Evolutionary conservation across 164 flowering plant species (phyloP), one percentile per base, ranked within the genome.

Genomic region (Buxus sempervirens): DNA sequence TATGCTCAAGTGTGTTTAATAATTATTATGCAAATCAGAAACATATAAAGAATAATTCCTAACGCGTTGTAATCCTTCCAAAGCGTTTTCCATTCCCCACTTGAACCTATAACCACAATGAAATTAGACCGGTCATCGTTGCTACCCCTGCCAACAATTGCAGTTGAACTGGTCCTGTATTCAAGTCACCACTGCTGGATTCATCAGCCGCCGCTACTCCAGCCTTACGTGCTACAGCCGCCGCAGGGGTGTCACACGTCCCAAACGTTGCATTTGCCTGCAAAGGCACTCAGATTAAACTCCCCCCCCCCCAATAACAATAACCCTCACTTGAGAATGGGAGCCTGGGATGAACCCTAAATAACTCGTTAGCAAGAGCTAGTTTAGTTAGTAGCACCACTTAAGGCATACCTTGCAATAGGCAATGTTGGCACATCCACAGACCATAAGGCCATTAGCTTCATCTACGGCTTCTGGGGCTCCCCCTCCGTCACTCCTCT

Each of bases 401-500:
- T n/a, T n/a, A n/a, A n/a, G n/a, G n/a, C 77, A 54, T 12, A 95
- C 98, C 97, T 82, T 82, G 96, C 99, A 95, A 22, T 71, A 55
- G 63, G 83, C 79, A 49, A 95, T 83, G 72, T 70, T 83, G 67
- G 38, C 73, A 74, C 97, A 90, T 1, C 97, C 94, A 64, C 99
- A 92, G 22, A 84, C 76, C 22, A 84, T 73, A 57, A 87, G 87
- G 13, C 99, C 99, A 70, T 92, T 95, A 38, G 89, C 82, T 53
- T 76, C 73, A 78, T 95, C 97, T n/a, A 82, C 79, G 4, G 96
- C 93, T 64, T 83, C 80, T 9, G 94, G 73, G 8, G 96, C 88
- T 70, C 99, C 99, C 2, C 90, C 89, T 41, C 97, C 93, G 66
- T 95, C 93, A 57, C 94, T 95, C 72, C 97, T 90, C 99, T 95